These are phyloP conservation scores for Gnomoniopsis sp. DNA, from an alignment of 2,329 filamentous ascomycete genomes.

Conservation along the genomic window DNA sequence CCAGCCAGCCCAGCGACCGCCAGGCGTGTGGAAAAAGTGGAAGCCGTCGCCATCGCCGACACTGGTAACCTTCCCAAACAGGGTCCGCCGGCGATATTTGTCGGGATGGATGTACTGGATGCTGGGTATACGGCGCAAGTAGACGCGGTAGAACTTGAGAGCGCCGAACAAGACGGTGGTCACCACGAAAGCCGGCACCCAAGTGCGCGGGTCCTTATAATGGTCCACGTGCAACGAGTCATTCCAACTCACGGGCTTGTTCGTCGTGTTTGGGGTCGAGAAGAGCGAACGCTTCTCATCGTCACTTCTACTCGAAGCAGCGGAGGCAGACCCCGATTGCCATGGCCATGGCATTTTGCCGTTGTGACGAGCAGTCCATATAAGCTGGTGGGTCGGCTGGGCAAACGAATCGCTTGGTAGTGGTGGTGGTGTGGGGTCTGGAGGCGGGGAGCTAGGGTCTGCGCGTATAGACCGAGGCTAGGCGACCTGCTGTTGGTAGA, in stretches of 20 bases:
- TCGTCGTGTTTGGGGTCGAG: constrained; percentile 18
- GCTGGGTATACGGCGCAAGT: constrained; percentile 80
- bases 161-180: constrained; percentile 53
- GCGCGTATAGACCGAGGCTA: not conserved
- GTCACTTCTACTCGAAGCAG: not conserved
- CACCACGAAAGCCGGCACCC: constrained; percentile 51
- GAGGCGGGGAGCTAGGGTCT: not conserved
- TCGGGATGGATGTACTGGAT: constrained; percentile 70
- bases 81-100: constrained; percentile 69
- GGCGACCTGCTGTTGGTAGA: too few species aligned
- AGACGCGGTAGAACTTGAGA: constrained; percentile 65
- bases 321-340: constrained; percentile 13
- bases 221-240: constrained; percentile 42
- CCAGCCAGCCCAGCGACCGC: constrained; percentile 85
- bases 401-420: not conserved
- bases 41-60: constrained; percentile 98
- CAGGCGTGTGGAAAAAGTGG: constrained; percentile 89
- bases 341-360: constrained; percentile 18
- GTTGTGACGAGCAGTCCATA: not conserved
- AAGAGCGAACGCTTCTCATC: not conserved
- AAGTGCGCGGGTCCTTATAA: constrained; percentile 51
- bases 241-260: constrained; percentile 34
- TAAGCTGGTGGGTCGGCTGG: not conserved
- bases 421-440: constrained; percentile 1
- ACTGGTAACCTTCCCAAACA: constrained; percentile 85